phyloP scores from a whole-genome alignment of 768 basidiomycete species.

The Termitomyces sp. region DNA sequence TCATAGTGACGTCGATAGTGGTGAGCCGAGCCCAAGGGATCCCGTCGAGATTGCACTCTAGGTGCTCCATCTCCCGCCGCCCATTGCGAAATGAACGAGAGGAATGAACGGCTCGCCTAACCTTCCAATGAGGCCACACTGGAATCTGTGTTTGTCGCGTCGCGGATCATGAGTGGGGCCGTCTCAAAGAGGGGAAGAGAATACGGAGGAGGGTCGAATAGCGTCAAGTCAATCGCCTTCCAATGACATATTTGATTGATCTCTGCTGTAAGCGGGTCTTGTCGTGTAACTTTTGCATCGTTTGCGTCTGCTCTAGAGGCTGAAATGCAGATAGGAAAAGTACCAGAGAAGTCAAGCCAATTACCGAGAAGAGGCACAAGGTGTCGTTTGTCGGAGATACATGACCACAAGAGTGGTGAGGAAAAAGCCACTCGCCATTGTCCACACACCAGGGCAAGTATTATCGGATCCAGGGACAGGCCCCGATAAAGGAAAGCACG shows the following conservation, averaged over 20 bases:
- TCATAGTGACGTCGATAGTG: slow-evolving; percentile 5
- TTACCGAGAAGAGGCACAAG: background rate
- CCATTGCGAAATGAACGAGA: background rate
- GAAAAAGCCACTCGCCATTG: slow-evolving; percentile 7
- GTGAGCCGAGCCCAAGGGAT: slow-evolving; percentile 9
- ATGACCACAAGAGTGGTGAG: slow-evolving; percentile 7
- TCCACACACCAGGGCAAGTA: slow-evolving; percentile 6
- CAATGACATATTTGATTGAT: slow-evolving; percentile 6
- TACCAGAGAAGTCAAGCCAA: slow-evolving; percentile 4
- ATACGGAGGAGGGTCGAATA: background rate
- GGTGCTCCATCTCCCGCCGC: slow-evolving; percentile 7
- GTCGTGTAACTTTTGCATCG: background rate
- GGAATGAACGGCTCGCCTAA: background rate
- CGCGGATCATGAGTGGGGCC: slow-evolving; percentile 1
- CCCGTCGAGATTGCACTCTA: background rate
- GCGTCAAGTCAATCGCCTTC: slow-evolving; percentile 7
- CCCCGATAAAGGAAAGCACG: slow-evolving; percentile 1
- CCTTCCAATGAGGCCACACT: background rate
- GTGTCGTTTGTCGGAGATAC: background rate
- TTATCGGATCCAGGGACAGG: slow-evolving; percentile 5
- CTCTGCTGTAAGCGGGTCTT: background rate
- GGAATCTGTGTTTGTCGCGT: background rate
- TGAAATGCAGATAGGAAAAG: background rate
- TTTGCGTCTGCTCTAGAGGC: background rate
- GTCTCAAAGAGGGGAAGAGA: slow-evolving; percentile 1